These are phyloP conservation scores for Colletotrichum spaethianum DNA, from an alignment of 2,329 filamentous ascomycete genomes.

Conservation along the genomic window DNA sequence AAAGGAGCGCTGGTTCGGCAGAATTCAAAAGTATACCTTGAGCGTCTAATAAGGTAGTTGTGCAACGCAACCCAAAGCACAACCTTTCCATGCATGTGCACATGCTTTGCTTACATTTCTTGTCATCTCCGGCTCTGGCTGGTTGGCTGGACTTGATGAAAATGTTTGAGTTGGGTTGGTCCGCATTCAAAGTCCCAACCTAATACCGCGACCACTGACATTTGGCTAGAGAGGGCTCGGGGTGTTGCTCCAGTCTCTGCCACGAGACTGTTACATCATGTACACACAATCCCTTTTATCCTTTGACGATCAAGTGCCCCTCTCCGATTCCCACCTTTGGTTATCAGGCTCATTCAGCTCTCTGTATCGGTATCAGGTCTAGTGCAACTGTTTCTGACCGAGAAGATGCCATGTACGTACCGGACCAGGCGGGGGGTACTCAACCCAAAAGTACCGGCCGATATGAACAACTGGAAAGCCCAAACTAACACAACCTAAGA, in stretches of 20 bases:
- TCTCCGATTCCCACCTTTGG: neutral
- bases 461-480: conserved; percentile 1
- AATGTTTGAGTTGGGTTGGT: conserved; percentile 15
- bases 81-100: conserved; percentile 13
- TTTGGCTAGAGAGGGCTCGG: neutral
- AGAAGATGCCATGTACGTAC: neutral
- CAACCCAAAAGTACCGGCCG: neutral
- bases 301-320: neutral
- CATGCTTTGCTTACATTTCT: conserved; percentile 23
- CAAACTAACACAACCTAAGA: conserved; percentile 35
- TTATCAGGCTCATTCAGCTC: neutral
- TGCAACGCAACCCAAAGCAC: neutral
- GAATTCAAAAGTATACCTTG: neutral
- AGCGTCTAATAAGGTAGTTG: neutral
- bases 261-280: neutral
- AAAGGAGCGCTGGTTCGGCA: neutral
- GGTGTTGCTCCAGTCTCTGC: neutral
- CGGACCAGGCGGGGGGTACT: neutral
- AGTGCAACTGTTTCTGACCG: neutral
- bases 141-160: neutral
- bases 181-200: conserved; percentile 26
- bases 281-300: neutral
- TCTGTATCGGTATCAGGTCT: conserved; percentile 1
- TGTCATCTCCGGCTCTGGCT: neutral
- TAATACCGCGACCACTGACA: conserved; percentile 12